A percentile compares a stretch with the other conserved stretches of the same genome.
Evolutionary conservation across 257 asterid genomes (phyloP).

Genomic region (Solanum pinnatisectum): DNA sequence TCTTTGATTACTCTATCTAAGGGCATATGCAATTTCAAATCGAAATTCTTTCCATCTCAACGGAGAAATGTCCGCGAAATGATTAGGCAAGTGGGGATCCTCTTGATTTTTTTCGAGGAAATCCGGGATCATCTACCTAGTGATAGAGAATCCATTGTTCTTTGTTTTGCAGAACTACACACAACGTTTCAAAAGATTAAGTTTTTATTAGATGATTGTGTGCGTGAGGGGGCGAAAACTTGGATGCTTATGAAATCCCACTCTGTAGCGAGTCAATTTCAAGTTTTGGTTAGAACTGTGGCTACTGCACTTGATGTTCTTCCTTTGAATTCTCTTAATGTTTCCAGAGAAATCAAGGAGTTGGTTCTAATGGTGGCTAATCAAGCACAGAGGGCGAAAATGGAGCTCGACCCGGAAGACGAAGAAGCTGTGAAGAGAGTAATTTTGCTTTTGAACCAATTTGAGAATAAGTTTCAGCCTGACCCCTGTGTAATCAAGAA

Average conservation of each 20-base stretch:
- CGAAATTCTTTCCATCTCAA: conserved; percentile 33
- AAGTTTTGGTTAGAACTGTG: conserved; percentile 26
- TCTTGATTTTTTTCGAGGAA: conserved; percentile 54
- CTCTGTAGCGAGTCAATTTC: conserved; percentile 36
- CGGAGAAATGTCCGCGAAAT: conserved; percentile 46
- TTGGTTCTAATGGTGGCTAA: conserved; percentile 34
- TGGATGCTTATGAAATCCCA: conserved; percentile 55
- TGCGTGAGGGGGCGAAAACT: conserved; percentile 37
- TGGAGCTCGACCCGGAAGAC: conserved; percentile 44
- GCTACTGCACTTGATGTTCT: conserved; percentile 65
- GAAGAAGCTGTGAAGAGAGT: conserved; percentile 36
- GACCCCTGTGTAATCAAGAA: conserved; percentile 31
- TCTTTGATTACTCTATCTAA: conserved; percentile 41
- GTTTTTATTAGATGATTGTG: conserved; percentile 51
- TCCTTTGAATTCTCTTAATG: conserved; percentile 25
- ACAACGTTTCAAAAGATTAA: conserved; percentile 41
- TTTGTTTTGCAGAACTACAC: conserved; percentile 66
- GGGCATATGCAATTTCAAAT: conserved; percentile 25
- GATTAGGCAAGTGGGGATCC: conserved; percentile 47
- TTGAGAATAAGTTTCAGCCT: conserved; percentile 52
- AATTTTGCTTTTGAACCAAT: conserved; percentile 43
- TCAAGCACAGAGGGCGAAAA: conserved; percentile 38
- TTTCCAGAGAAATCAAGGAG: conserved; percentile 45
- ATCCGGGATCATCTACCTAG: conserved; percentile 15
- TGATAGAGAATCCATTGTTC: conserved; percentile 21